Base-by-base conservation (phyloP, 2,329 filamentous ascomycete species). In the Xylaria sp. region DNA sequence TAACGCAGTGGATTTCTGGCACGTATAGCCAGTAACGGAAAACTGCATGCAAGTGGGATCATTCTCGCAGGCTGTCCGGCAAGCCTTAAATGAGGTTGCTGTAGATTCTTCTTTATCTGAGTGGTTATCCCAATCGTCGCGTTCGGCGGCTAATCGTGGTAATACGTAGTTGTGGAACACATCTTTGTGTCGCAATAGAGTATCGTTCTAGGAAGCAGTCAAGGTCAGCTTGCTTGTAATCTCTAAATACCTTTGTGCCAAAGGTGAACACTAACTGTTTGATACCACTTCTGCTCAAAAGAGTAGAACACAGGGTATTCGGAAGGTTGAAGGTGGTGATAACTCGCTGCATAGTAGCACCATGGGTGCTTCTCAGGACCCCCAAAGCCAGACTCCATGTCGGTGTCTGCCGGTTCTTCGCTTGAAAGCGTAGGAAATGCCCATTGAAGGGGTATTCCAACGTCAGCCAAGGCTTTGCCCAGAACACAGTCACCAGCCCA, bases 401-500 rank as follows among this genome's bases (percentile, higher is more conserved):
- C 80, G 5, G 82, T 81, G 29, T 83, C 74, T 13, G 78, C 78
- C 4, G 81, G 81, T 62, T 81, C 82, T 57, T 78, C 78, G 61
- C 72, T 74, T 2, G 81, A 79, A 32, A 85, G 74, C 25, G 82
- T 82, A 9, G 86, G 85, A 81, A 83, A 87, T 0, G 83, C 80
- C 71, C 79, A 83, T 6, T 79, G 78, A 35, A 86, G 75, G 6
- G 77, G 76, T 5, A 87, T 78, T 27, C 82, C 83, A 4, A 82
- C 79, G 66, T 86, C 84, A 1, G 75, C 71, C 13, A 87, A 72
- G 3, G 83, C 81, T 66, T 83, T 84, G 21, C 82, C 82, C 3
- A 87, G 77, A 6, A 87, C 81, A 57, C 84, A 84, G 63, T 86
- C 84, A 1, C 84, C 84, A 0, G 84, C 84, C 79, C 82, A 84